Evolutionary conservation across 768 basidiomycete species (phyloP), one percentile per base, ranked within the genome.

Genomic region (Boletus sp.): DNA sequence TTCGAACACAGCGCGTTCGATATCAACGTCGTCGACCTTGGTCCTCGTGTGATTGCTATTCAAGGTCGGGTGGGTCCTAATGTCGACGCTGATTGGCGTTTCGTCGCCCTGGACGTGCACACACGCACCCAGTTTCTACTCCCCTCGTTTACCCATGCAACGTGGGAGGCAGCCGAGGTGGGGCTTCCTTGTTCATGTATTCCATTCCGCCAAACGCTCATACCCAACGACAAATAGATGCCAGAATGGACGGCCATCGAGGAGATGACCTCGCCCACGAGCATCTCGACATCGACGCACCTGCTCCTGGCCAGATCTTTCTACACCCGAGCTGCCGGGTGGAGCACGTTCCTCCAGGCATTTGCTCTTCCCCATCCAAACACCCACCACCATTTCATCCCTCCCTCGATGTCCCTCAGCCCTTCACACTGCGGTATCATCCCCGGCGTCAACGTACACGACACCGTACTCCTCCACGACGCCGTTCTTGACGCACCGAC

Each of bases 251-350:
- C 4, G 2, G 17, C 5, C 3, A 17, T 23, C 15, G 33, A 48
- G 5, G 58, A 23, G 0, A 37, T 30, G 2, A 37, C 29, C 14
- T 5, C 21, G 7, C 55, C 41, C 7, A 35, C 14, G 40, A 42
- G 42, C 23, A 25, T 65, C 23, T 65, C 64, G 8, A 65, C 65
- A 6, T 61, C 59, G 19, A 64, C 64, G 2, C 62, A 65, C 50
- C 23, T 65, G 5, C 17, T 66, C 1, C 27, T 67, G 5, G 47
- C 59, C 9, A 17, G 34, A 33, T 56, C 58, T 1, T 40, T 49
- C 30, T 49, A 34, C 33, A 39, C 33, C 10, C 11, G 7, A 23
- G 11, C 21, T 3, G 2, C 29, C 3, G 56, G 54, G 17, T 61
- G 54, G 54, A 13, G 5, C 14, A 56, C 62, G 4, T 29, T 35